These are phyloP conservation scores for Apophysomyces trapeziformis DNA, from an alignment of 371 early-diverging fungal species.

Conservation along the genomic window DNA sequence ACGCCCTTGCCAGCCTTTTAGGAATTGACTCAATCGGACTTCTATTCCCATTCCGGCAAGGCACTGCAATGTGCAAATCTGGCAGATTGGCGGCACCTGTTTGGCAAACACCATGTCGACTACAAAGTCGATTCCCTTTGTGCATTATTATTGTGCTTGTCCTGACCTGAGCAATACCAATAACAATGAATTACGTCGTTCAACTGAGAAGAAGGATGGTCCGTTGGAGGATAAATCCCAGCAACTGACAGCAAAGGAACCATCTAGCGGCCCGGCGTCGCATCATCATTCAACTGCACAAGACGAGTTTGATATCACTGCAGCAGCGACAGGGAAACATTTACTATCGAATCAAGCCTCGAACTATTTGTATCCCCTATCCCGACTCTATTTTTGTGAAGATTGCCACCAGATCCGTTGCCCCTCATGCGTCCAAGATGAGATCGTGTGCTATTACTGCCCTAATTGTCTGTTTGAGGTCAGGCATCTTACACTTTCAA, in stretches of 20 bases:
- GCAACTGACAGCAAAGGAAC: constrained; percentile 9
- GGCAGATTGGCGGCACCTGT: background rate
- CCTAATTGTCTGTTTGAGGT: constrained; percentile 95
- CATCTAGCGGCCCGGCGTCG: constrained; percentile 5
- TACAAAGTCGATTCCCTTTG: constrained; percentile 42
- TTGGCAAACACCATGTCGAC: constrained; percentile 1
- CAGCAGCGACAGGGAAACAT: constrained; percentile 38
- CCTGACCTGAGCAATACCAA: constrained; percentile 26
- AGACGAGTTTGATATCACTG: constrained; percentile 8
- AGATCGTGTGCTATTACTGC: constrained; percentile 90
- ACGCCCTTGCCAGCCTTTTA: too few species aligned
- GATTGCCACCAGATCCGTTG: constrained; percentile 85
- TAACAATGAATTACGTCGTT: background rate
- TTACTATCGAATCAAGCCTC: constrained; percentile 41
- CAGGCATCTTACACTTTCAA: background rate
- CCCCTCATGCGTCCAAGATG: constrained; percentile 81
- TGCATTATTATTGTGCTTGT: constrained; percentile 57
- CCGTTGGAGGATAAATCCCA: constrained; percentile 6
- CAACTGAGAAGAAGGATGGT: constrained; percentile 23
- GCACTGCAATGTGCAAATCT: too few species aligned
- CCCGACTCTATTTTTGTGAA: constrained; percentile 86
- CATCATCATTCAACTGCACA: constrained; percentile 10
- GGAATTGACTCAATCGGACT: too few species aligned
- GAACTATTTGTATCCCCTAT: constrained; percentile 64
- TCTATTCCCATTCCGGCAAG: too few species aligned